Evolutionary conservation across 257 asterid genomes (phyloP).

Genomic region (Dorcoceras hygrometricum): DNA sequence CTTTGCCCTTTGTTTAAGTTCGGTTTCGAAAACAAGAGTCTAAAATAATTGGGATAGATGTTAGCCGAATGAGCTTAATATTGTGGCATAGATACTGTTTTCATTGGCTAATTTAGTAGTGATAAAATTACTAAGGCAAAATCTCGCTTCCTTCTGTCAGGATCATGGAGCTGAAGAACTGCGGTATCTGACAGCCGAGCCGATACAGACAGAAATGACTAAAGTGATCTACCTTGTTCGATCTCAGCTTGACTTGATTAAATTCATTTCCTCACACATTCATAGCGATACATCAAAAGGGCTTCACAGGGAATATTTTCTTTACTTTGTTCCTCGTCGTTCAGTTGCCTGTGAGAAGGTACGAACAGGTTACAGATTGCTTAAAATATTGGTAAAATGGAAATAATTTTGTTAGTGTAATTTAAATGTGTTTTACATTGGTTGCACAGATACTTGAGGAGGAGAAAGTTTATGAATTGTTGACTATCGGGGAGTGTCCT

Average conservation of each 20-base stretch:
- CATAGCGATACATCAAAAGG: slow-evolving; percentile 82
- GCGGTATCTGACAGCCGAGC: slow-evolving; percentile 80
- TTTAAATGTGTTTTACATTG: slow-evolving; percentile 5
- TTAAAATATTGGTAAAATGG: slow-evolving; percentile 7
- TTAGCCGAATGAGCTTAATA: background rate
- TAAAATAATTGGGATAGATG: no score
- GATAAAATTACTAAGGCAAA: background rate
- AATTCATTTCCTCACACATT: slow-evolving; percentile 71
- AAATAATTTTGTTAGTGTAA: slow-evolving; percentile 8
- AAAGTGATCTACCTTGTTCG: slow-evolving; percentile 84
- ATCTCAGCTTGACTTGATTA: slow-evolving; percentile 73
- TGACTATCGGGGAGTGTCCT: slow-evolving; percentile 85
- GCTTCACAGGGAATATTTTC: slow-evolving; percentile 73
- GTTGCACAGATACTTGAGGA: slow-evolving; percentile 76
- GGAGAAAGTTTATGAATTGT: slow-evolving; percentile 76
- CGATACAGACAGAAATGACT: slow-evolving; percentile 77
- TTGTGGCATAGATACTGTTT: background rate
- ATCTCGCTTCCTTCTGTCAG: slow-evolving; percentile 41
- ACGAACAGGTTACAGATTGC: slow-evolving; percentile 16
- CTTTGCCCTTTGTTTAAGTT: background rate
- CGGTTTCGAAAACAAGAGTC: background rate
- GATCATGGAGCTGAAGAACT: slow-evolving; percentile 78
- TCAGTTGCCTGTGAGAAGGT: slow-evolving; percentile 93
- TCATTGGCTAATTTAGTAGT: slow-evolving; percentile 1
- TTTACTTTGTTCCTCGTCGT: slow-evolving; percentile 97